Conservation (phyloP, 192 early-diverging fungal genomes). For the Phlyctochytrium planicorne region DNA sequence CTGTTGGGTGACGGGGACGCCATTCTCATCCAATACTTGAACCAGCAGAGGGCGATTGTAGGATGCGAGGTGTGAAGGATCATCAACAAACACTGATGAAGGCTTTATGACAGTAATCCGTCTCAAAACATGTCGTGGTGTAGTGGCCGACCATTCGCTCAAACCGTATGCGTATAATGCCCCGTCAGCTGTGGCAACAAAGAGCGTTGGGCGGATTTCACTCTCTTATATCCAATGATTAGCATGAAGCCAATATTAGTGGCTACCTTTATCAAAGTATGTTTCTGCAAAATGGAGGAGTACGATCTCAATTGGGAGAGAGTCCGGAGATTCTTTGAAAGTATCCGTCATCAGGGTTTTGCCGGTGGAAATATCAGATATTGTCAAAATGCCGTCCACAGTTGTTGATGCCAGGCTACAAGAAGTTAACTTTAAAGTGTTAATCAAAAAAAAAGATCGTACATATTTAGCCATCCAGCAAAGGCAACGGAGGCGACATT, state of each 20-base stretch:
- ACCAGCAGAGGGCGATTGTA: not conserved
- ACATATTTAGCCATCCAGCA: conserved; percentile 1
- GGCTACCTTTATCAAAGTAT: conserved; percentile 2
- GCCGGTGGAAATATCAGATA: conserved; percentile 1
- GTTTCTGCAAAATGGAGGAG: conserved; percentile 1
- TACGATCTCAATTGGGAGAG: not conserved
- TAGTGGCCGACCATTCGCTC: not conserved
- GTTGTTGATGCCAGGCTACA: not conserved
- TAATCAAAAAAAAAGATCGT: no score
- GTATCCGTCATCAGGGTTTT: not conserved
- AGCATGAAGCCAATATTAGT: no score
- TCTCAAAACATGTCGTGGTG: not conserved
- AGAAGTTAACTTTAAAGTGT: not conserved
- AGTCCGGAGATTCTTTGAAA: not conserved
- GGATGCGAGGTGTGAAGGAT: not conserved
- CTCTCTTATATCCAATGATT: no score
- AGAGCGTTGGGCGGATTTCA: not conserved
- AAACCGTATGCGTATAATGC: not conserved
- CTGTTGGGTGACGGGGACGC: not conserved
- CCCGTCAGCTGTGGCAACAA: not conserved
- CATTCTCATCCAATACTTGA: not conserved
- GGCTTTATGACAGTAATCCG: not conserved
- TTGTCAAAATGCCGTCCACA: not conserved
- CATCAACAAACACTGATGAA: not conserved
- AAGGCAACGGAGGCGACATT: not conserved